Evolutionary conservation across 768 basidiomycete genomes (phyloP), one percentile per base, ranked within the genome.

Genomic region (Ramaria sp.): DNA sequence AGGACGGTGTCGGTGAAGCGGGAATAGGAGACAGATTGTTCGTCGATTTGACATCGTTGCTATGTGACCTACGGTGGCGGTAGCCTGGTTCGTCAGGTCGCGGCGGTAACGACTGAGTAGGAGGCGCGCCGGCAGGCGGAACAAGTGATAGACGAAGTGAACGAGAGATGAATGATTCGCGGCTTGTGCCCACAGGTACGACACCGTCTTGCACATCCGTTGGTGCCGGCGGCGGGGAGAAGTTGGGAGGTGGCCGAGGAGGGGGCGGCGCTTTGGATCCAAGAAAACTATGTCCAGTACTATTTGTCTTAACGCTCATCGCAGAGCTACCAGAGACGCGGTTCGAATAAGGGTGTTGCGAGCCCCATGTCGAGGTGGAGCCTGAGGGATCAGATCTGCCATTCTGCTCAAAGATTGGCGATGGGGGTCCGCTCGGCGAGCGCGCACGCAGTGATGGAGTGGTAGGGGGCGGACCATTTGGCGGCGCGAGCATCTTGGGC

Each of bases 181-280:
- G 79, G 66, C 3, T 30, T 1, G 13, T 36, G 34, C 16, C n/a
- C 25, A 13, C 5, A 22, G 43, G 25, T 25, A 7, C 13, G 28
- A 13, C 18, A 8, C 3, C 20, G 5, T 16, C 27, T 9, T 5
- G 59, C n/a, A 60, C 63, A 37, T 64, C 60, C 34, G 59, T 62
- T 3, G 85, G 86, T 6, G 85, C 79, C 47, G 82, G 81, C 13
- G 86, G 85, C 15, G 82, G 77, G 5, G 85, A 83, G 48, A 75
- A 75, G 25, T 76, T 82, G 0, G 88, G 85, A 3, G 82, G 78
- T 28, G 87, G 87, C 13, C 83, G 80, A 27, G 79, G 83, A 16
- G 86, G 87, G 3, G 86, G 79, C 3, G 78, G 85, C 65, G 34
- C 54, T 56, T 49, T 32, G 61, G 47, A 60, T 43, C 61, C 55